A percentile compares a stretch with the other conserved stretches of the same genome.
Conservation (phyloP, 2,329 filamentous ascomycete genomes). For the Corinectria fuckeliana region DNA sequence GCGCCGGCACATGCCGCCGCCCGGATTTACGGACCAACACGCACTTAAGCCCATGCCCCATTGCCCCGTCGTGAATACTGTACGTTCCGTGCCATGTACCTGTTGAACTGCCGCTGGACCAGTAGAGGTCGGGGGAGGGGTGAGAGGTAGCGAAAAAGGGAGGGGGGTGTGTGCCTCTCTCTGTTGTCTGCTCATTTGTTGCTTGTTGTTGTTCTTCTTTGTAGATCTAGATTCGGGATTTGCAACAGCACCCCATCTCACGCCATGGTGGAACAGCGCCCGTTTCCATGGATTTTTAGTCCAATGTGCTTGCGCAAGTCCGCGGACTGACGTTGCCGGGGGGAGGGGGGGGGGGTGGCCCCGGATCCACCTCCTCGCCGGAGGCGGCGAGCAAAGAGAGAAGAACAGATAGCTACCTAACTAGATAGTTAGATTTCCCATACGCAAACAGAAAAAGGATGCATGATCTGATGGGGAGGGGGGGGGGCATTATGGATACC, state of each 20-base stretch:
- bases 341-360: not conserved
- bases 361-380: not conserved
- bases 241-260: conserved; percentile 10
- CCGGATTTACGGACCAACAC: conserved; percentile 37
- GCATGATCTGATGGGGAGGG: conserved; percentile 30
- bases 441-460: not conserved
- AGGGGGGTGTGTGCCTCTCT: not conserved
- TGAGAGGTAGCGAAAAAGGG: not conserved
- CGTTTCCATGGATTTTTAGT: not conserved
- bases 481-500: not conserved
- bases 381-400: not conserved
- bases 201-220: not conserved
- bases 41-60: conserved; percentile 16
- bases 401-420: not conserved
- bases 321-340: conserved; percentile 5
- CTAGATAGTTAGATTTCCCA: not conserved
- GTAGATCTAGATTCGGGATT: not conserved
- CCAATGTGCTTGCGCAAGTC: conserved; percentile 3
- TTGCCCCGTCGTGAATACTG: conserved; percentile 1
- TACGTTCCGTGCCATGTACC: not conserved
- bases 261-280: conserved; percentile 8
- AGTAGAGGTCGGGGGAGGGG: not conserved
- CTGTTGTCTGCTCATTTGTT: not conserved
- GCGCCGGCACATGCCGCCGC: conserved; percentile 11
- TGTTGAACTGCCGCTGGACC: conserved; percentile 7